Evolutionary conservation across 228 moss, liverwort and hornwort species (phyloP), one percentile per base, ranked within the genome.

Genomic region (Sphagnum fallax): DNA sequence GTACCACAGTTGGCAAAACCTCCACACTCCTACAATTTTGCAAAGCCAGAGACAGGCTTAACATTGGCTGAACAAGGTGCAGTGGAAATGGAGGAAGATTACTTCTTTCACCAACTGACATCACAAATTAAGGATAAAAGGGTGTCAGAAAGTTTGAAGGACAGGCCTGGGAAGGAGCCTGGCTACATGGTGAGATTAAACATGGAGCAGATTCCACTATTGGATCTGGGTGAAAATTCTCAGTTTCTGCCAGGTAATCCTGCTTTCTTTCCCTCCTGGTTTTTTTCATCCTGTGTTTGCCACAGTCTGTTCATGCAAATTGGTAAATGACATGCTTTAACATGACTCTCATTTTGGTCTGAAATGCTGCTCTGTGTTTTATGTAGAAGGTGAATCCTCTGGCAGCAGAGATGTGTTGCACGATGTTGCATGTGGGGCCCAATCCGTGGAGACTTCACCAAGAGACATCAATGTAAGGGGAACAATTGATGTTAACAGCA

Each of bases 31-130:
- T 55, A 1, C 55, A 55, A 55, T 32, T 32, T 32, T 32, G 32
- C 32, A 32, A 32, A 32, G 32, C 32, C 32, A 55, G 55, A 55
- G 55, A 12, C 55, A 55, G 55, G 55, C 8, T 8, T 55, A 55
- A 12, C 12, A 8, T 8, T 8, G 8, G 55, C 12, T 8, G 55
- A 55, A 8, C 9, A 55, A 55, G 12, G 12, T 8, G 55, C 12
- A 55, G 55, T 55, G 9, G 55, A 55, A 55, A 12, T 72, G n/a
- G 70, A 86, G 60, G 85, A 86, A 67, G 61, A 77, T 16, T 75
- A 82, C 6, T 77, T 85, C 10, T 85, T 82, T 64, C 85, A 77
- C 53, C 82, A 77, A 51, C 59, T 85, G 71, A 79, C 82, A 51
- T 72, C 79, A 6, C 79, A 73, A 32, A 82, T 49, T 75, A 79